A percentile compares a stretch with the other conserved stretches of the same genome.
These are phyloP conservation scores for Cladosporium phlei DNA, from an alignment of 2,329 filamentous ascomycete species.

Conservation along the genomic window DNA sequence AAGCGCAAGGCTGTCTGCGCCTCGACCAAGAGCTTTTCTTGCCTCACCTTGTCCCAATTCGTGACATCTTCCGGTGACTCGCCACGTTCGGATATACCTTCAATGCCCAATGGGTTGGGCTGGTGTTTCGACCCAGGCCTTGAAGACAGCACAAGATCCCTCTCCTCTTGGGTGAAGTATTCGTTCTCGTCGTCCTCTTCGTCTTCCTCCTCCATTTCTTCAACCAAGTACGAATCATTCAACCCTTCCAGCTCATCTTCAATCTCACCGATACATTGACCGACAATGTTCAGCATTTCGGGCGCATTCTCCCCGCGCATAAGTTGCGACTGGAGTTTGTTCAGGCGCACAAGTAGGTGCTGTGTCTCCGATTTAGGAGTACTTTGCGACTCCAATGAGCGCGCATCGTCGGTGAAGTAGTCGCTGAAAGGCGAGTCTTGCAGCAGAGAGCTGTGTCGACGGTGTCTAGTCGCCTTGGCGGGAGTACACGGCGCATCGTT, in stretches of 20 bases:
- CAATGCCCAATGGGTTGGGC: background rate
- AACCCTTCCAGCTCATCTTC: slow-evolving; percentile 29
- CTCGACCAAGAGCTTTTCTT: slow-evolving; percentile 15
- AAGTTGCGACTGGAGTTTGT: slow-evolving; percentile 33
- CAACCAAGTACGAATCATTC: slow-evolving; percentile 20
- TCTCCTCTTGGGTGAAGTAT: slow-evolving; percentile 30
- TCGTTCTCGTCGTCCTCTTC: slow-evolving; percentile 19
- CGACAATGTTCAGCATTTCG: slow-evolving; percentile 24
- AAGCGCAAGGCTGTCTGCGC: slow-evolving; percentile 28
- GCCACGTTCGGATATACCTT: background rate
- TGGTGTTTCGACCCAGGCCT: slow-evolving; percentile 3
- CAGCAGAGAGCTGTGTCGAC: slow-evolving; percentile 20
- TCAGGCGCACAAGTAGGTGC: slow-evolving; percentile 33
- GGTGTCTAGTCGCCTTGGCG: slow-evolving; percentile 16
- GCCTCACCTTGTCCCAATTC: slow-evolving; percentile 2
- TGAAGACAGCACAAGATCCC: slow-evolving; percentile 12
- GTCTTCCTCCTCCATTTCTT: slow-evolving; percentile 24
- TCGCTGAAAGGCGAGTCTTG: slow-evolving; percentile 38
- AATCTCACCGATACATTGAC: slow-evolving; percentile 28
- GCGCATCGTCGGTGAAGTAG: slow-evolving; percentile 37
- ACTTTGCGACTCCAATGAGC: slow-evolving; percentile 22
- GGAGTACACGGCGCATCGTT: slow-evolving; percentile 23
- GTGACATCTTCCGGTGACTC: background rate
- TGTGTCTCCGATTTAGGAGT: slow-evolving; percentile 25
- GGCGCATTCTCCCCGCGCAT: slow-evolving; percentile 25